Evolutionary conservation across 345 rosid species (phyloP), one percentile per base, ranked within the genome.

Genomic region (Eucalyptus guilfoylei): DNA sequence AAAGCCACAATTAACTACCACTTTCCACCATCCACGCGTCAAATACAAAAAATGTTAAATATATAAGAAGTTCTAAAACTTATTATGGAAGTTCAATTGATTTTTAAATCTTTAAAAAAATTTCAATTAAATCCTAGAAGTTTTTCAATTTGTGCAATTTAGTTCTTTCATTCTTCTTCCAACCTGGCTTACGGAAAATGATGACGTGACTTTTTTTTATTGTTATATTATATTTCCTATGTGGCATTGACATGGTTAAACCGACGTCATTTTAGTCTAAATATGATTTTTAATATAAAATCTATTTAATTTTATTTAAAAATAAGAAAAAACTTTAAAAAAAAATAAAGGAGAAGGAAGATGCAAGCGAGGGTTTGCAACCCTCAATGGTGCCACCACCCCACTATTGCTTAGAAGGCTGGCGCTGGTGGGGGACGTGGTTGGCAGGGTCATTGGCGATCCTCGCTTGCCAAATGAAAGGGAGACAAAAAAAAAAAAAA

Each of bases 51-150:
- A 52, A 9, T 4, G 11, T 21, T 23, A 55, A 55, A 26, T 55
- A 26, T 2, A 55, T 1, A 1, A 10, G 0, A 24, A 23, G 0
- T 24, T 55, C 3, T 55, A 55, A 24, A 23, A 55, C 2, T 55
- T 55, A 1, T 55, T 0, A 55, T 0, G 3, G 6, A 55, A 55
- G 30, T 55, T 0, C 3, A 55, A 55, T 55, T 55, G 2, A 55
- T 9, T 55, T 26, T 26, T 12, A 55, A 55, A 55, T 55, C 2
- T 55, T 55, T 55, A 11, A 55, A 55, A 55, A 54, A 10, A 11
- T 24, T 4, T 13, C 13, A 24, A 55, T 55, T 10, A 55, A 55
- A 10, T 55, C 62, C 0, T 24, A 24, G 0, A 55, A 55, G 1
- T 2, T 24, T 55, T 24, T 55, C 62, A 23, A 55, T 55, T 55